Percentiles rank a stretch among this genome's conserved stretches.
Conservation (phyloP, 306 rosid species). For the Argentina anserina region DNA sequence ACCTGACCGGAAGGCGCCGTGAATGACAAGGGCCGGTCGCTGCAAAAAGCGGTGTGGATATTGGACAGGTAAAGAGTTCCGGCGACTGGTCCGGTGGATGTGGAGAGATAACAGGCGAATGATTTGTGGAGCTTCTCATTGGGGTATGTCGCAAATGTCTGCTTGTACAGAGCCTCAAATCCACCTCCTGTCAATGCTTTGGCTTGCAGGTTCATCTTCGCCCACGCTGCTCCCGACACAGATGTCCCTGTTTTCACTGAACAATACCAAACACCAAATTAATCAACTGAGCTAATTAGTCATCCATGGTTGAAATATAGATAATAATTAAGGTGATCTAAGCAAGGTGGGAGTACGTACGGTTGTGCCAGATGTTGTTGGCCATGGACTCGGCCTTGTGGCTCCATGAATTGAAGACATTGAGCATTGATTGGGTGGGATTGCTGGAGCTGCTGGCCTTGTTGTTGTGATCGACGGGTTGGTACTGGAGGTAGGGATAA, state of each 20-base stretch:
- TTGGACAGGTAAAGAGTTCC: slow-evolving; percentile 51
- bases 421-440: slow-evolving; percentile 33
- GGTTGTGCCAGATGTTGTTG: slow-evolving; percentile 52
- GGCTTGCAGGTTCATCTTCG: slow-evolving; percentile 44
- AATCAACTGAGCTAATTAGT: not conserved
- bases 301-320: too few relatives aligned
- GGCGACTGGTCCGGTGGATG: slow-evolving; percentile 55
- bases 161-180: slow-evolving; percentile 44
- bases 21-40: slow-evolving; percentile 51
- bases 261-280: not conserved
- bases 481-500: slow-evolving; percentile 41
- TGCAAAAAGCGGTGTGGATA: slow-evolving; percentile 39
- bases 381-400: slow-evolving; percentile 51
- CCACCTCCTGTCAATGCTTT: slow-evolving; percentile 57
- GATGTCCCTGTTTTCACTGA: slow-evolving; percentile 48
- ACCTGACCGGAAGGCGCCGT: slow-evolving; percentile 43
- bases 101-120: slow-evolving; percentile 53
- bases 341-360: slow-evolving; percentile 26
- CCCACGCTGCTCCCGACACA: slow-evolving; percentile 49
- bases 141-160: slow-evolving; percentile 33
- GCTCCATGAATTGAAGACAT: slow-evolving; percentile 49
- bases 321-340: not conserved
- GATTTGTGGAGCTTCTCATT: slow-evolving; percentile 45
- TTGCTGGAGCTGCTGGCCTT: slow-evolving; percentile 6
- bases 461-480: slow-evolving; percentile 31